Evolutionary conservation across 169 alveolate genomes (phyloP).

Genomic region (Babesia gibsoni): DNA sequence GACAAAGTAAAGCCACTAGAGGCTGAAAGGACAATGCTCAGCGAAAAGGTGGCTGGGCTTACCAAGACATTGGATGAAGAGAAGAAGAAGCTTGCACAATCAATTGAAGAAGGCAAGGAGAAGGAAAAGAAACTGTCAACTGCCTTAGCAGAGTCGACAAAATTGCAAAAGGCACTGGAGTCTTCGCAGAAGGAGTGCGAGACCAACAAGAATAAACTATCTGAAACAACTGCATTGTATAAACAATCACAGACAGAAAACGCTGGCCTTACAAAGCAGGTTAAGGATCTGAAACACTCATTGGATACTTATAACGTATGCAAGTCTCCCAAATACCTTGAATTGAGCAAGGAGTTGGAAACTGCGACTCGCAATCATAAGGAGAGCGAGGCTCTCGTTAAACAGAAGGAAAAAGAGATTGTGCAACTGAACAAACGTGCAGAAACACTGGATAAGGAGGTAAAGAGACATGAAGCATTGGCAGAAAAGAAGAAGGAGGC

Average conservation of each 20-base stretch:
- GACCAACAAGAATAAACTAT: constrained; percentile 8
- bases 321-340: neutral
- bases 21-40: constrained; percentile 4
- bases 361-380: neutral
- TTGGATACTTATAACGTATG: neutral
- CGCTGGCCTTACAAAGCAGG: neutral
- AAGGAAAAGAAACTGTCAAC: neutral
- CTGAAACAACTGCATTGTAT: constrained; percentile 7
- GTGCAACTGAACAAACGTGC: neutral
- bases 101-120: neutral
- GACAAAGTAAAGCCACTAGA: constrained; percentile 5
- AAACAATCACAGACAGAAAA: constrained; percentile 24
- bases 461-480: too few species aligned
- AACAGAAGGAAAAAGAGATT: neutral
- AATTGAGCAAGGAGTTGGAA: constrained; percentile 4
- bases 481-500: too few species aligned
- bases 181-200: constrained; percentile 19
- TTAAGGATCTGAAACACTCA: neutral
- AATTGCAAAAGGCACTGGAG: neutral
- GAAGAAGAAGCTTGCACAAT: neutral
- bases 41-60: constrained; percentile 18
- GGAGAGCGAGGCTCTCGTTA: neutral
- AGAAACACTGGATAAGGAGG: neutral
- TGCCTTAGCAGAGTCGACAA: neutral
- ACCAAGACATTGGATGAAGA: neutral